These are phyloP conservation scores for Kodamaea anthophila DNA, from an alignment of 1,139 yeast genomes.

Conservation along the genomic window DNA sequence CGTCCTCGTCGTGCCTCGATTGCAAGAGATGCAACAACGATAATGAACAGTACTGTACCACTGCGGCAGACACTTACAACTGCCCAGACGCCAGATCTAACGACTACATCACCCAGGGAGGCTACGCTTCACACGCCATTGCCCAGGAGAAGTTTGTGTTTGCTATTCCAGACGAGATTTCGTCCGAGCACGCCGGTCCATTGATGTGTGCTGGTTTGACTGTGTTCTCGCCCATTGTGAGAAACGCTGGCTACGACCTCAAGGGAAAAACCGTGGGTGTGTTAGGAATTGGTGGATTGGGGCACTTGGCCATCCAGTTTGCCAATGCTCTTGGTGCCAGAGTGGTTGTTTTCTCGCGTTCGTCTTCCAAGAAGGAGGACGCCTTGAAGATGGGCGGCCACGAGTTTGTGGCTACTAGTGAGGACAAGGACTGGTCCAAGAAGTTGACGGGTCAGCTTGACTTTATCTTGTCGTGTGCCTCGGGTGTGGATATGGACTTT, in stretches of 20 bases:
- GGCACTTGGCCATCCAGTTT: constrained; percentile 38
- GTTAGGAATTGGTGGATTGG: constrained; percentile 43
- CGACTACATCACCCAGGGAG: constrained; percentile 47
- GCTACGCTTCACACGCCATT: constrained; percentile 53
- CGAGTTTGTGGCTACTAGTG: constrained; percentile 34
- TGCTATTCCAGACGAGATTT: constrained; percentile 50
- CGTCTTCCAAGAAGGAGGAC: constrained; percentile 30
- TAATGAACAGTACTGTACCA: constrained; percentile 47
- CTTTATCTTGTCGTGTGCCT: constrained; percentile 44
- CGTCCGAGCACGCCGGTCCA: constrained; percentile 50
- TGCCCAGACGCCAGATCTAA: constrained; percentile 25
- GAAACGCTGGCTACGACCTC: constrained; percentile 25
- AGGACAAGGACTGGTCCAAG: constrained; percentile 29
- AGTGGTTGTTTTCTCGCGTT: constrained; percentile 35
- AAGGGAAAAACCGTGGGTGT: constrained; percentile 41
- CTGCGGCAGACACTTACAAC: constrained; percentile 42
- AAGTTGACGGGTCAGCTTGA: constrained; percentile 35
- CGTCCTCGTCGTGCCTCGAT: constrained; percentile 38
- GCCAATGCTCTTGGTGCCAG: constrained; percentile 39
- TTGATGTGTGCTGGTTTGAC: constrained; percentile 67
- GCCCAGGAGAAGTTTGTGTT: constrained; percentile 49
- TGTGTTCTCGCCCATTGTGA: constrained; percentile 48
- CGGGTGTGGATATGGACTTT: constrained; percentile 31
- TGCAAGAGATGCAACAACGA: constrained; percentile 43
- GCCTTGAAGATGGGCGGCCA: constrained; percentile 34